Evolutionary conservation across 1,284 basidiomycete genomes (phyloP), one percentile per base, ranked within the genome.

Genomic region (Rhodotorula sp.): DNA sequence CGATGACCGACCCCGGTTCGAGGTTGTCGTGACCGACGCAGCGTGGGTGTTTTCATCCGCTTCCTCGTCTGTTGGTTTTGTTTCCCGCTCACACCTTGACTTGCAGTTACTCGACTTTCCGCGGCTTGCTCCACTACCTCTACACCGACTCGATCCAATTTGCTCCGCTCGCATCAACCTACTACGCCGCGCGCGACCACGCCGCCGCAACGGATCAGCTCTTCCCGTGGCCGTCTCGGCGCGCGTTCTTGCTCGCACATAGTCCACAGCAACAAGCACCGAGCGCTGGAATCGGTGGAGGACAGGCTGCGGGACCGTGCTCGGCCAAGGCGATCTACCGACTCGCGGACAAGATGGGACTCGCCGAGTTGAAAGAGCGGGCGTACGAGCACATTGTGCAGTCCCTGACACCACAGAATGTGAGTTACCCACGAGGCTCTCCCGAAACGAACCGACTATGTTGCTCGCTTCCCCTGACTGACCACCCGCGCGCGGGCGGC

Each of bases 131-230:
- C 2, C 79, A 80, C 74, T 83, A 79, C 65, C 78, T 83, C 31
- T 83, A 83, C 70, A 82, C 82, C 48, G 80, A 83, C 68, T 78
- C 76, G 15, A 74, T 82, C 58, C 76, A 78, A 43, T 80, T 80
- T 65, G 65, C 78, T 10, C 79, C 79, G 7, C 72, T 80, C 62
- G 73, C 79, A 4, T 79, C 78, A 5, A 76, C 72, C 21, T 80
- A 77, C 70, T 71, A 76, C 59, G 71, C 72, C 47, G 76, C 79
- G 0, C 73, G 72, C 31, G 79, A 79, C 43, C 64, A 62, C 8
- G 78, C 78, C 0, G 26, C 63, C 5, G 18, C 51, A 14, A n/a
- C 5, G 12, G 47, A 39, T 12, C 49, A 29, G 6, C 62, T 72
- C 23, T 77, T 77, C 60, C 62, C 76, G 1, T 76, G 70, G 65